phyloP scores from a whole-genome alignment of 75 land plant species.

The Pinus tabuliformis region DNA sequence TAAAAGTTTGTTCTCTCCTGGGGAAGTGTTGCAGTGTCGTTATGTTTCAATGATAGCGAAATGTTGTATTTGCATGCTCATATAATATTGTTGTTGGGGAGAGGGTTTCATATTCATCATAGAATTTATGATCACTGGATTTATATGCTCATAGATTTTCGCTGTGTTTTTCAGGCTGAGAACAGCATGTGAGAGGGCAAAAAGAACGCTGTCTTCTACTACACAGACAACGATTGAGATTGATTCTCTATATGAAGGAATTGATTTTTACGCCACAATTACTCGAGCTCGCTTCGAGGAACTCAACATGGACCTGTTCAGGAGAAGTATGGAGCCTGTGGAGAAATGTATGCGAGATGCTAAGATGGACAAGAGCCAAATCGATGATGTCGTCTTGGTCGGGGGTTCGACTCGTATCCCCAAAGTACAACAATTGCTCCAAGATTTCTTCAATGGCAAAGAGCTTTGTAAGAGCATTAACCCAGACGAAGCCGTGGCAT shows the following conservation, averaged over 20 bases:
- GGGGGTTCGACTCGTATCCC: constrained; percentile 52
- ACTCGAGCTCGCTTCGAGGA: constrained; percentile 45
- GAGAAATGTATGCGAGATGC: constrained; percentile 49
- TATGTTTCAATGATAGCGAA: too few relatives aligned
- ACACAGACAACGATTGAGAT: constrained; percentile 44
- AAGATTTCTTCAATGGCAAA: constrained; percentile 29
- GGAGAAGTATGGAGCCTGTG: constrained; percentile 56
- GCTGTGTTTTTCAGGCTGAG: constrained; percentile 6
- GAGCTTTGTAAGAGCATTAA: constrained; percentile 32
- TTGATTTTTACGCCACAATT: constrained; percentile 28
- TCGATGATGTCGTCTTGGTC: constrained; percentile 46
- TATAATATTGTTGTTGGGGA: too few relatives aligned
- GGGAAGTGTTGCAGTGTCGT: too few relatives aligned
- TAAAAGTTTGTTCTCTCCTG: too few relatives aligned
- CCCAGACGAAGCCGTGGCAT: constrained; percentile 35
- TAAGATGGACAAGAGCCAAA: constrained; percentile 24
- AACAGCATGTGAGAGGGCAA: constrained; percentile 42
- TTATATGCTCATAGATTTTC: too few relatives aligned
- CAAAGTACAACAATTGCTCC: constrained; percentile 26
- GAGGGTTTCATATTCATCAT: too few relatives aligned
- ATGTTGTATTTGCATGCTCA: too few relatives aligned
- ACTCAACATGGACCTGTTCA: constrained; percentile 43
- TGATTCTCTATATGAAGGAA: constrained; percentile 39
- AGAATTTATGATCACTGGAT: too few relatives aligned
- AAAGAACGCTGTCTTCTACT: constrained; percentile 40